These are phyloP conservation scores for Eragrostis tef DNA, from an alignment of 202 grass and related monocot genomes.

Conservation along the genomic window DNA sequence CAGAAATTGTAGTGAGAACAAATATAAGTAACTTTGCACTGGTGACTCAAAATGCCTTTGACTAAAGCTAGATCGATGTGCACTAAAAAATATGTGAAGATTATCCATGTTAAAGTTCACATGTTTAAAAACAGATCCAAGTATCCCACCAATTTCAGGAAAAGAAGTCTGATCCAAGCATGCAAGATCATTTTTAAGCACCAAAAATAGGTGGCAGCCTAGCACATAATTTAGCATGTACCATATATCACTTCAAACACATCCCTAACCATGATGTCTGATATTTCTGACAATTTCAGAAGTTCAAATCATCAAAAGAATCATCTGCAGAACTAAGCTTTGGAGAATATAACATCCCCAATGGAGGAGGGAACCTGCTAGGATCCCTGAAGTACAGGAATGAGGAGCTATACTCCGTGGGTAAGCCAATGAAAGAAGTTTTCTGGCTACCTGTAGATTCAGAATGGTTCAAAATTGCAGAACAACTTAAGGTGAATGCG, in stretches of 20 bases:
- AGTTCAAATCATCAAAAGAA: constrained; percentile 57
- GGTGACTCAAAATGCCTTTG: background rate
- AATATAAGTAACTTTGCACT: background rate
- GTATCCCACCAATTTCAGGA: background rate
- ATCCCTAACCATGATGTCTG: constrained; percentile 38
- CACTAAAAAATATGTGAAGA: background rate
- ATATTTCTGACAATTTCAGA: constrained; percentile 51
- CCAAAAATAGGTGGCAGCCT: background rate
- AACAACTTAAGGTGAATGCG: constrained; percentile 60
- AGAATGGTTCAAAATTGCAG: constrained; percentile 69
- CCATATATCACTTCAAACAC: constrained; percentile 3
- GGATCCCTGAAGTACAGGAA: constrained; percentile 70
- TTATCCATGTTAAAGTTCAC: background rate
- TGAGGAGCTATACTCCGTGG: constrained; percentile 75
- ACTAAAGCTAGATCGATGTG: background rate
- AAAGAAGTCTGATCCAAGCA: background rate
- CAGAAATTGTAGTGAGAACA: background rate
- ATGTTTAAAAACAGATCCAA: background rate
- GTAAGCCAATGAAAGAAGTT: constrained; percentile 73
- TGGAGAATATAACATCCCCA: constrained; percentile 63
- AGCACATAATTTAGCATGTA: constrained; percentile 16
- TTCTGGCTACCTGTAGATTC: constrained; percentile 77
- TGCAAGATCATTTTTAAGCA: constrained; percentile 17
- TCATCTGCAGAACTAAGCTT: constrained; percentile 62
- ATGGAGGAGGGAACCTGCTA: constrained; percentile 65